Conservation (phyloP, 2,329 filamentous ascomycete genomes). For the Ceratocystis alfenasii region DNA sequence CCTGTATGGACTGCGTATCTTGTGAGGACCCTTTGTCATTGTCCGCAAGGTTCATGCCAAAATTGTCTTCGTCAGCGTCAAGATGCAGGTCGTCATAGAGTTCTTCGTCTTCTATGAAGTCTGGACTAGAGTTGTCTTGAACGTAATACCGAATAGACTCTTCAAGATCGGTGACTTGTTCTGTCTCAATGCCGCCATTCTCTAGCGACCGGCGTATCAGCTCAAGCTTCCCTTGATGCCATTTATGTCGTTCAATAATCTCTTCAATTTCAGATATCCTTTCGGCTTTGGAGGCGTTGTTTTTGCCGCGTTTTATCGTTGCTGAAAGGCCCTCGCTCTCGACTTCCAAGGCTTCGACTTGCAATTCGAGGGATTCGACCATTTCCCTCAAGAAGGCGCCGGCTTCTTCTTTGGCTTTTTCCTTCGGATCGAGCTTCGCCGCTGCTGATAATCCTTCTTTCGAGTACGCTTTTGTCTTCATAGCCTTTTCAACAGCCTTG, state of each 20-base stretch:
- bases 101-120: slow-evolving; percentile 86
- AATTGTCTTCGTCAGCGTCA: slow-evolving; percentile 80
- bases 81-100: slow-evolving; percentile 93
- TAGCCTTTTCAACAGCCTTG: slow-evolving; percentile 99
- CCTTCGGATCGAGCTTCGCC: slow-evolving; percentile 90
- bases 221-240: slow-evolving; percentile 88
- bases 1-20: slow-evolving; percentile 83
- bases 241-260: slow-evolving; percentile 85
- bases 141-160: slow-evolving; percentile 94
- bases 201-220: slow-evolving; percentile 79
- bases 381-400: slow-evolving; percentile 74
- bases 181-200: slow-evolving; percentile 79
- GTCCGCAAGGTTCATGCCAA: slow-evolving; percentile 60
- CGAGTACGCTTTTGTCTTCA: slow-evolving; percentile 99
- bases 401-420: slow-evolving; percentile 83
- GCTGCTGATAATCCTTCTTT: slow-evolving; percentile 92
- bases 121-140: slow-evolving; percentile 72
- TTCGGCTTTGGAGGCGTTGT: slow-evolving; percentile 69
- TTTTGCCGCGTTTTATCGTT: slow-evolving; percentile 91
- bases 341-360: slow-evolving; percentile 85
- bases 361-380: slow-evolving; percentile 85
- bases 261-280: slow-evolving; percentile 76
- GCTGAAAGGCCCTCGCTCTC: slow-evolving; percentile 78
- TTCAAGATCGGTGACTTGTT: slow-evolving; percentile 77
- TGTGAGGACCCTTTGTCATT: slow-evolving; percentile 88